These are phyloP conservation scores for Candida andamanensis DNA, from an alignment of 805 yeast species.

Conservation along the genomic window DNA sequence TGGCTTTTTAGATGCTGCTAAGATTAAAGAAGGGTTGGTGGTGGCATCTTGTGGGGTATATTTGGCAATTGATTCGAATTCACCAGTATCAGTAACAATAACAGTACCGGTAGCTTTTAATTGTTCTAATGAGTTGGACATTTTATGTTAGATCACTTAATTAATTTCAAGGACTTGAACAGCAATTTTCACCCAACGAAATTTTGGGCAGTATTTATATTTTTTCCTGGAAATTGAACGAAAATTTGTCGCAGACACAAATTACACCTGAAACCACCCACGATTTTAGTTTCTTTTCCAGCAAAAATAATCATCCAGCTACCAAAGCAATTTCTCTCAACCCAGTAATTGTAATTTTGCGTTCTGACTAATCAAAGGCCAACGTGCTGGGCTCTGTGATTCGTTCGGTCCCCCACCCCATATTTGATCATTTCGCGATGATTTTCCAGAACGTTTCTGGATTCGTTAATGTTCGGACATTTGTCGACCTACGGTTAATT, in stretches of 20 bases:
- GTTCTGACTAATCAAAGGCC: too few relatives aligned
- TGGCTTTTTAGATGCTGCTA: slow-evolving; percentile 90
- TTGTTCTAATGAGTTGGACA: slow-evolving; percentile 69
- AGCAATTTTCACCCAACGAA: too few relatives aligned
- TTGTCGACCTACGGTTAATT: slow-evolving; percentile 4
- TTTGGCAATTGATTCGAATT: slow-evolving; percentile 94
- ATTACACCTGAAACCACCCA: too few relatives aligned
- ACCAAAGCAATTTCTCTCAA: too few relatives aligned
- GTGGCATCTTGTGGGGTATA: slow-evolving; percentile 99
- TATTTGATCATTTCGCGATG: background rate
- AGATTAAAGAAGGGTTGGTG: slow-evolving; percentile 94
- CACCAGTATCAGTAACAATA: slow-evolving; percentile 99
- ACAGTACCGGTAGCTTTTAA: slow-evolving; percentile 93
- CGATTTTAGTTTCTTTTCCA: too few relatives aligned
- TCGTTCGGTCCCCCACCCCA: too few relatives aligned
- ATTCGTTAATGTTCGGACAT: slow-evolving; percentile 3
- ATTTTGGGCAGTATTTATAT: slow-evolving; percentile 5
- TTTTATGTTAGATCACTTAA: slow-evolving; percentile 6
- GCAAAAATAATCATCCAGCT: too few relatives aligned
- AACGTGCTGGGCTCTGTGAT: too few relatives aligned
- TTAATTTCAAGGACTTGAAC: background rate
- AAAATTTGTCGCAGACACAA: too few relatives aligned
- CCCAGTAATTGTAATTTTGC: too few relatives aligned
- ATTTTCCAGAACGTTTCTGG: slow-evolving; percentile 2
- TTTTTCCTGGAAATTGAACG: too few relatives aligned